phyloP scores from a whole-genome alignment of 2,329 filamentous ascomycete species.

The Epichloe festucae region DNA sequence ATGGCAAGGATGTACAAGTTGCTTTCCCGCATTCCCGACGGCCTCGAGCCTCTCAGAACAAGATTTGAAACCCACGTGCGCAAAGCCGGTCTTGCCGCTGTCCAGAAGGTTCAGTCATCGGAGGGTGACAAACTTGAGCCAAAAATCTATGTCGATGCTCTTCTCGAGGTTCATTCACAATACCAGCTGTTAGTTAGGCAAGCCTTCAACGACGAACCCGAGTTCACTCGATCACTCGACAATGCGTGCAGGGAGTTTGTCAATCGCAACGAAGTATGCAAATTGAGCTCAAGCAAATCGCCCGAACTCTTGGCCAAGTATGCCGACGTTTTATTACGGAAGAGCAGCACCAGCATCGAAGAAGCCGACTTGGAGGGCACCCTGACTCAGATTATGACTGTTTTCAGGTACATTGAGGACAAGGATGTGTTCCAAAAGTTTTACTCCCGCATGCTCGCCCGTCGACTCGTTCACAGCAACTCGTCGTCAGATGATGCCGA shows the following conservation, averaged over 20 bases:
- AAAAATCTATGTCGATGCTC: conserved; percentile 89
- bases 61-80: conserved; percentile 89
- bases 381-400: conserved; percentile 89
- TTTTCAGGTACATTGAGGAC: conserved; percentile 99
- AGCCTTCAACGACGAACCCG: conserved; percentile 88
- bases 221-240: conserved; percentile 90
- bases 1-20: conserved; percentile 94
- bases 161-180: conserved; percentile 87
- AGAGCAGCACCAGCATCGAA: conserved; percentile 83
- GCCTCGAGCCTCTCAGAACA: conserved; percentile 73
- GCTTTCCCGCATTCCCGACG: conserved; percentile 77
- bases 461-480: conserved; percentile 85
- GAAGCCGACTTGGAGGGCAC: conserved; percentile 87
- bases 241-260: conserved; percentile 98
- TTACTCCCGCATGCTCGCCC: conserved; percentile 91
- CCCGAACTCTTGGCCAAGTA: conserved; percentile 94
- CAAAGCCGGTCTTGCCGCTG: conserved; percentile 74
- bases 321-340: conserved; percentile 81
- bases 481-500: conserved; percentile 96
- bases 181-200: conserved; percentile 85
- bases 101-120: conserved; percentile 76
- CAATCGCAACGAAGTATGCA: conserved; percentile 94
- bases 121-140: conserved; percentile 87
- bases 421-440: conserved; percentile 99
- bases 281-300: conserved; percentile 82